A percentile compares a stretch with the other conserved stretches of the same genome.
Conservation (phyloP, 2,329 filamentous ascomycete genomes). For the Trichoderma sp. region DNA sequence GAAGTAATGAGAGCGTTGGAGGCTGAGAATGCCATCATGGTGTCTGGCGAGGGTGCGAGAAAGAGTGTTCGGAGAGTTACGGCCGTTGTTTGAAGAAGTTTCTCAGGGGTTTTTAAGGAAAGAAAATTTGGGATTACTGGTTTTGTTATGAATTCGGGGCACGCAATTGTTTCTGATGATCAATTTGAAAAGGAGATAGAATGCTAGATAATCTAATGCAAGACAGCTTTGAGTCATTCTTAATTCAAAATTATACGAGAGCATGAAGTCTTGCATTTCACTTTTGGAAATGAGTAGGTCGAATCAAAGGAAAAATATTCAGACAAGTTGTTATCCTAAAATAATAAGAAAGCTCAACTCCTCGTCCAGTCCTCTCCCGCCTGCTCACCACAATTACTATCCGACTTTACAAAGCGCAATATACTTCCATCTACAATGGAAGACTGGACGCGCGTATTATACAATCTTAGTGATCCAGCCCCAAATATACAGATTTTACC, state of each 20-base stretch:
- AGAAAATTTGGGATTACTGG: background rate
- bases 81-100: conserved; percentile 35
- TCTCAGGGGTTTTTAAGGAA: background rate
- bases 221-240: background rate
- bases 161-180: background rate
- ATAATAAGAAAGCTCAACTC: background rate
- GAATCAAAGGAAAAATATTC: background rate
- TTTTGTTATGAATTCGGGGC: background rate
- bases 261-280: background rate
- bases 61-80: conserved; percentile 77
- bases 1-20: conserved; percentile 79
- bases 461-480: background rate
- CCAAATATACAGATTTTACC: conserved; percentile 35
- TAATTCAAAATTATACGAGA: background rate
- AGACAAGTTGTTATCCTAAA: background rate
- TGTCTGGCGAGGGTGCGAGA: conserved; percentile 80
- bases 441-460: background rate
- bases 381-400: background rate
- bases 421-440: background rate
- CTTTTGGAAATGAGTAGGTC: background rate
- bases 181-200: background rate
- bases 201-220: conserved; percentile 1
- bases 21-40: conserved; percentile 76
- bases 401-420: background rate
- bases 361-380: background rate